Evolutionary conservation across 192 early-diverging fungal species (phyloP).

Genomic region (Endogone sp.): DNA sequence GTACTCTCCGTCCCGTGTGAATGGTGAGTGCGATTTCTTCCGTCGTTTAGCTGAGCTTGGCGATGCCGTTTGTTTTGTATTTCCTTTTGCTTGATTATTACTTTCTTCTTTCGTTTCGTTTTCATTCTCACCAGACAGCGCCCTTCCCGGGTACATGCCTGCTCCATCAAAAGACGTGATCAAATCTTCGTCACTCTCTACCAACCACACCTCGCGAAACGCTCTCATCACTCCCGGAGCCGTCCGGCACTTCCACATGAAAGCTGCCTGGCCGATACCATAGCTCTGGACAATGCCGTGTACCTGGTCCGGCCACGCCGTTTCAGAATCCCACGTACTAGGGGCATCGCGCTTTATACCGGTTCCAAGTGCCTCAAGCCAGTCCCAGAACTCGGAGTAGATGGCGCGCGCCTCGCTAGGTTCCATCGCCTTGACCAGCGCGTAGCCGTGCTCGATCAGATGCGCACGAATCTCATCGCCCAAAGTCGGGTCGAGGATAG

Average conservation of each 20-base stretch:
- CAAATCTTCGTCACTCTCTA: slow-evolving; percentile 2
- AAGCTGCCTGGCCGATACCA: slow-evolving; percentile 15
- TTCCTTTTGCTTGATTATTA: too few relatives aligned
- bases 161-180: slow-evolving; percentile 19
- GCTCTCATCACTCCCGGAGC: slow-evolving; percentile 12
- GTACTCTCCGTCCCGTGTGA: slow-evolving; percentile 9
- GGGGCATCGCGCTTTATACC: slow-evolving; percentile 6
- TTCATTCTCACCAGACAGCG: slow-evolving; percentile 5
- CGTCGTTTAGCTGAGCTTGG: neutral
- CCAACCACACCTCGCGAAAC: slow-evolving; percentile 14
- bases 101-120: neutral
- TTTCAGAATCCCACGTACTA: slow-evolving; percentile 11
- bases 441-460: slow-evolving; percentile 12
- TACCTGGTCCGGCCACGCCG: slow-evolving; percentile 10
- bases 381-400: slow-evolving; percentile 21
- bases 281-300: slow-evolving; percentile 18
- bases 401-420: slow-evolving; percentile 5
- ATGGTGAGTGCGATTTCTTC: slow-evolving; percentile 9
- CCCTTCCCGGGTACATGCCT: slow-evolving; percentile 15
- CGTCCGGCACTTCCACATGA: slow-evolving; percentile 13
- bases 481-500: slow-evolving; percentile 13
- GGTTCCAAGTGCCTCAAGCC: slow-evolving; percentile 11
- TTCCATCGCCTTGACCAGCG: slow-evolving; percentile 6
- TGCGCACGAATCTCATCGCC: slow-evolving; percentile 14
- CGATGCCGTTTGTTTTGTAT: too few relatives aligned